Evolutionary conservation across 768 basidiomycete species (phyloP).

Genomic region (Phlebiopsis flavidoalba): DNA sequence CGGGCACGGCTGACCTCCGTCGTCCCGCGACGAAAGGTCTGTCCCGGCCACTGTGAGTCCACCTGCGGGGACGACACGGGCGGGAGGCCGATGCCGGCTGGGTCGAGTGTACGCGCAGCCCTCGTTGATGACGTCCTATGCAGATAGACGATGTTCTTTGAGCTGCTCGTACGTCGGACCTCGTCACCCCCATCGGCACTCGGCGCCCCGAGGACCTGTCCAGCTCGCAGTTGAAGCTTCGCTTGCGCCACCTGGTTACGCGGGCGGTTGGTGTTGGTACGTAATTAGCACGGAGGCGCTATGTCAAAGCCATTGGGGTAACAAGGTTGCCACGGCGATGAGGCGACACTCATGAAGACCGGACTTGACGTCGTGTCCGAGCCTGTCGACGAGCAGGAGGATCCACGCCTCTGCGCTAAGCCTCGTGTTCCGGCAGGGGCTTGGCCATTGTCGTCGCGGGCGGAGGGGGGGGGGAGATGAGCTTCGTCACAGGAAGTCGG

Average conservation of each 20-base stretch:
- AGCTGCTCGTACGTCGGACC: conserved; percentile 6
- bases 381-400: conserved; percentile 13
- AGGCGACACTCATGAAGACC: not conserved
- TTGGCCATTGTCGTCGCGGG: conserved; percentile 11
- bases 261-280: conserved; percentile 6
- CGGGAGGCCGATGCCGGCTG: conserved; percentile 24
- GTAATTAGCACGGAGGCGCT: conserved; percentile 6
- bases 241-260: not conserved
- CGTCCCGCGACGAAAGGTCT: conserved; percentile 19
- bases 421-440: conserved; percentile 9
- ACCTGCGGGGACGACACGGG: conserved; percentile 22
- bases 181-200: not conserved
- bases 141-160: conserved; percentile 21
- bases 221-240: conserved; percentile 8
- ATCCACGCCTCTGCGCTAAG: conserved; percentile 10
- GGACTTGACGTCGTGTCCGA: conserved; percentile 15
- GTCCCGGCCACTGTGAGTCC: conserved; percentile 17
- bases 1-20: conserved; percentile 23
- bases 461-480: conserved; percentile 9
- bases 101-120: conserved; percentile 26
- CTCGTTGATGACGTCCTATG: conserved; percentile 28
- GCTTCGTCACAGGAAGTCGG: conserved; percentile 11
- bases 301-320: not conserved
- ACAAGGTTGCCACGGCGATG: not conserved
- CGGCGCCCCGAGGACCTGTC: conserved; percentile 7